Percentiles rank a stretch among this genome's conserved stretches.
These are phyloP conservation scores for Persicaria maculosa DNA, from an alignment of 148 eudicot genomes.

Conservation along the genomic window DNA sequence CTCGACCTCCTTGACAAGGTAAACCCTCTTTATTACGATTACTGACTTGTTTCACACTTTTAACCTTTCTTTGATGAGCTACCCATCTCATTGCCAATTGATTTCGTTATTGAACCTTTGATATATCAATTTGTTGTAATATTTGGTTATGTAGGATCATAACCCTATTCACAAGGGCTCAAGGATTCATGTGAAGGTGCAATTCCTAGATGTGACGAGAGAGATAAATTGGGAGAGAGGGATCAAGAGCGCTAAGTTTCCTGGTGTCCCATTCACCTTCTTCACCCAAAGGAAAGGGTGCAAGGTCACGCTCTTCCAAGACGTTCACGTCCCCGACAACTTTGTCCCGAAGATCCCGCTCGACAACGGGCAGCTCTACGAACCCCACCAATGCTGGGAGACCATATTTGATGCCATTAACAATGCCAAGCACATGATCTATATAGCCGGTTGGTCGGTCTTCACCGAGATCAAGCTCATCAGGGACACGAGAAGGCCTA, in stretches of 20 bases:
- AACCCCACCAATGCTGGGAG: slow-evolving; percentile 59
- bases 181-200: slow-evolving; percentile 33
- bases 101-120: slow-evolving; percentile 33
- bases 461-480: slow-evolving; percentile 32
- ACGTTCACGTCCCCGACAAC: slow-evolving; percentile 40
- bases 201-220: slow-evolving; percentile 29
- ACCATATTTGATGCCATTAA: slow-evolving; percentile 45
- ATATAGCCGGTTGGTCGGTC: slow-evolving; percentile 50
- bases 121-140: slow-evolving; percentile 13
- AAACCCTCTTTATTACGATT: slow-evolving; percentile 39
- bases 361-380: slow-evolving; percentile 30
- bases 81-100: slow-evolving; percentile 42
- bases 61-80: too few relatives aligned
- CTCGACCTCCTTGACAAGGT: slow-evolving; percentile 38
- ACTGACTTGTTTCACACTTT: slow-evolving; percentile 26
- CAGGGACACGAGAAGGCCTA: slow-evolving; percentile 44
- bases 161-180: slow-evolving; percentile 32
- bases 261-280: slow-evolving; percentile 49
- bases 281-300: slow-evolving; percentile 33
- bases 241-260: slow-evolving; percentile 32
- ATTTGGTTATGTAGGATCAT: background rate
- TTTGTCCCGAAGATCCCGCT: slow-evolving; percentile 46
- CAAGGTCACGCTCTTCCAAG: slow-evolving; percentile 47
- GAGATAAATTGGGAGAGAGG: slow-evolving; percentile 41
- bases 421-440: slow-evolving; percentile 35